A percentile compares a stretch with the other conserved stretches of the same genome.
Evolutionary conservation across 768 basidiomycete species (phyloP).

Genomic region (Serendipita sp.): DNA sequence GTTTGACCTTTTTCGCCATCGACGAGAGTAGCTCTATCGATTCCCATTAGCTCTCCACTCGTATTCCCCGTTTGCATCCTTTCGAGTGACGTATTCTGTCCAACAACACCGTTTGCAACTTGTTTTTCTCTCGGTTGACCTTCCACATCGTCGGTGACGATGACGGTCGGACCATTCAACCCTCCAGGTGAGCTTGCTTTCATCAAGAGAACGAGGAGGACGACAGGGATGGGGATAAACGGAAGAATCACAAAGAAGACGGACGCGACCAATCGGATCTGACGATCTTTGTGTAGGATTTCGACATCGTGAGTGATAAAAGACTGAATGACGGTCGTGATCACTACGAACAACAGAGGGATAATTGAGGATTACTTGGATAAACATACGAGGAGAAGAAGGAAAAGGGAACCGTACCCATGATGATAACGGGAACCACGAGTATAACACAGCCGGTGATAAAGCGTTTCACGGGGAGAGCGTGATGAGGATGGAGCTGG

Average conservation of each 20-base stretch:
- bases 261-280: background rate
- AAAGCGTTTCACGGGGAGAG: background rate
- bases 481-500: conserved; percentile 2
- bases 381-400: background rate
- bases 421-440: background rate
- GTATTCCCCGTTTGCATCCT: too few relatives aligned
- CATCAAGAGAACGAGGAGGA: background rate
- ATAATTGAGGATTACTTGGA: background rate
- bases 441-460: background rate
- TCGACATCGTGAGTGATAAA: background rate
- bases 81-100: too few relatives aligned
- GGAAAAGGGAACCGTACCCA: background rate
- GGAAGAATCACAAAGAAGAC: background rate
- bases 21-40: too few relatives aligned
- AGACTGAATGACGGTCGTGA: background rate
- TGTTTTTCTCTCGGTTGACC: too few relatives aligned
- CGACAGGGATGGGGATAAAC: background rate
- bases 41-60: too few relatives aligned
- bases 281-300: background rate
- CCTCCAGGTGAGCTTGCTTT: background rate
- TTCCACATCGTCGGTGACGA: background rate
- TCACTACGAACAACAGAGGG: background rate
- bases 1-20: too few relatives aligned
- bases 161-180: background rate
- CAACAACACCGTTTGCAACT: too few relatives aligned